Conservation (phyloP, 495 filamentous ascomycete species). For the Penicillium tannophilum region DNA sequence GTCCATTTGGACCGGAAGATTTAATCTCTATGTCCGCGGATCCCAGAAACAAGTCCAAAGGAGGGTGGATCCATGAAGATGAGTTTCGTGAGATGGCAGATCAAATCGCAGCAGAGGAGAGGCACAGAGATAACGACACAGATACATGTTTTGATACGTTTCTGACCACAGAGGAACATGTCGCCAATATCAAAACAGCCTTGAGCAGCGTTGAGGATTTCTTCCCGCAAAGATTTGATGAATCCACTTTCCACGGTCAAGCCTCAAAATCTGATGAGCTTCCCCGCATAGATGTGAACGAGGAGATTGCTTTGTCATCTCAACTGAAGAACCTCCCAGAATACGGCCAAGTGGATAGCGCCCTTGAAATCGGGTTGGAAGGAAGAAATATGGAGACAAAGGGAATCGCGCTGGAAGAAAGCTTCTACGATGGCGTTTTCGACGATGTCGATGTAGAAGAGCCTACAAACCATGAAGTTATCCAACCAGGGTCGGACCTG, state of each 20-base stretch:
- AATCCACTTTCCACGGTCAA: constrained; percentile 20
- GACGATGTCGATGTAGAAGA: constrained; percentile 21
- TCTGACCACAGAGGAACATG: constrained; percentile 52
- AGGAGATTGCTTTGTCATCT: constrained; percentile 49
- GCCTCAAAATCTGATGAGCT: constrained; percentile 13
- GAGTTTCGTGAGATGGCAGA: constrained; percentile 69
- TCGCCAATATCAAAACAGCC: constrained; percentile 66
- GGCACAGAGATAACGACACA: constrained; percentile 44
- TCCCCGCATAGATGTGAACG: constrained; percentile 46
- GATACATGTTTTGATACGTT: constrained; percentile 65
- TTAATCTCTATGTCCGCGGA: constrained; percentile 86
- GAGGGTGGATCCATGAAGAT: constrained; percentile 89
- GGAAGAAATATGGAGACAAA: not conserved
- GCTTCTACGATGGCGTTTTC: constrained; percentile 33
- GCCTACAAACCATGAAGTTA: not conserved
- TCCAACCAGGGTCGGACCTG: not conserved
- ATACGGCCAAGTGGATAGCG: not conserved
- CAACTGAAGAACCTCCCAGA: constrained; percentile 26
- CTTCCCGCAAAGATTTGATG: constrained; percentile 64
- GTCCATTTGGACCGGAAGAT: constrained; percentile 76
- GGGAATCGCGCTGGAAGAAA: constrained; percentile 16
- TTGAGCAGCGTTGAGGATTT: constrained; percentile 86
- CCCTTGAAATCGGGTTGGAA: not conserved
- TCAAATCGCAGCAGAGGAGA: constrained; percentile 64
- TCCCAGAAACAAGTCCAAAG: constrained; percentile 63